These are phyloP conservation scores for Acrodontium crateriforme DNA, from an alignment of 2,329 filamentous ascomycete species.

Conservation along the genomic window DNA sequence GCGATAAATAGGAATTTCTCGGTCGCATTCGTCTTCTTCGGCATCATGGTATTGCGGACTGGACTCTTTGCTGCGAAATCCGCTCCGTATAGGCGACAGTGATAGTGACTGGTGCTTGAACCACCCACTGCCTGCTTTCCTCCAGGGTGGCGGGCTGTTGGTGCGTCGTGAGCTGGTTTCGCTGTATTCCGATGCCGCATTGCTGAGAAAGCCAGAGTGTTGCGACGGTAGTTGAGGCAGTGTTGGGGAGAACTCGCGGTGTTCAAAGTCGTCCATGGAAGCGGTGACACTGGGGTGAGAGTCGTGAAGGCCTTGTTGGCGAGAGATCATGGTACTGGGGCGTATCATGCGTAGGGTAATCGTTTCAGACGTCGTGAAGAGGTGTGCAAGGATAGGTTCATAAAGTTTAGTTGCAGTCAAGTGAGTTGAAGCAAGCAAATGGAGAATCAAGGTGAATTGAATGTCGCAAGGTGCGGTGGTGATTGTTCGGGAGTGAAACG, in stretches of 20 bases:
- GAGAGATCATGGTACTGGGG: too few species aligned
- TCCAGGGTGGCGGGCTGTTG: slow-evolving; percentile 54
- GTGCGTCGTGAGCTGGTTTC: slow-evolving; percentile 37
- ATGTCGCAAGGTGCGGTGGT: too few species aligned
- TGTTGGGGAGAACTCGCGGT: slow-evolving; percentile 38
- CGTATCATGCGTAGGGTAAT: too few species aligned
- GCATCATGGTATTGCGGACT: slow-evolving; percentile 49
- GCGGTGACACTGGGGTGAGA: slow-evolving; percentile 44
- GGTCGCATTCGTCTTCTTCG: slow-evolving; percentile 35
- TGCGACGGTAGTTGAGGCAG: slow-evolving; percentile 42
- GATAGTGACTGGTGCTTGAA: slow-evolving; percentile 33
- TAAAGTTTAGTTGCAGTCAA: too few species aligned
- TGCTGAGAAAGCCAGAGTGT: slow-evolving; percentile 47
- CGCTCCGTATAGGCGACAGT: slow-evolving; percentile 30
- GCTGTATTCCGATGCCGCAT: slow-evolving; percentile 30
- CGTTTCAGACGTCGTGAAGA: too few species aligned
- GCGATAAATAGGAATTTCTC: slow-evolving; percentile 27
- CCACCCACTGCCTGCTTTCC: slow-evolving; percentile 45
- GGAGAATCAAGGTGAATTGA: too few species aligned
- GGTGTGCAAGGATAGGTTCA: too few species aligned
- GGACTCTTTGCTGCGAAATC: slow-evolving; percentile 40
- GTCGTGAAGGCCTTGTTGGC: slow-evolving; percentile 22
- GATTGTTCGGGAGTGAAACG: too few species aligned
- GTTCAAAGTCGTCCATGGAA: slow-evolving; percentile 49
- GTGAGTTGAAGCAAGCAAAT: too few species aligned